Base-by-base conservation (phyloP, 2,329 filamentous ascomycete genomes). In the Alternaria triticina region DNA sequence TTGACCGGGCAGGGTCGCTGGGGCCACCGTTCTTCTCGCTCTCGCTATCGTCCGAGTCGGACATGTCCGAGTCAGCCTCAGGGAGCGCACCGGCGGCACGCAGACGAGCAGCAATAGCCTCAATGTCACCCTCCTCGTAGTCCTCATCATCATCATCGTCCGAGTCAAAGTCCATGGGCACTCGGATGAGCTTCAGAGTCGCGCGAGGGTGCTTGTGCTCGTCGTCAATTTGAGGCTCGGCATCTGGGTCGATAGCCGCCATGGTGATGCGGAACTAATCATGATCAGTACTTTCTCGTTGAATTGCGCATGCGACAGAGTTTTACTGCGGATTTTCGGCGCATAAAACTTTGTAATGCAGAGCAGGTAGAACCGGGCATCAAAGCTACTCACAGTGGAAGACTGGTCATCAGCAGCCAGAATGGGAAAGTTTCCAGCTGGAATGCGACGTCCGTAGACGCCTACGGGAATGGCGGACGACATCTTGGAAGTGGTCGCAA, bases 231-330 rank as follows among this genome's bases (percentile, higher is more conserved):
- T 82, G 79, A 25, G 82, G 77, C 70, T 89, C 86, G 74, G 92
- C 92, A 76, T 89, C 93, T 62, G 96, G 96, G 80, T 99, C 95
- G 80, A 99, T 91, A 70, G 96, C 96, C 76, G 96, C 96, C 96
- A 99, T 99, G 76, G 94, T 98, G 78, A 99, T 93, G 80, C 93
- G 93, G 84, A 97, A 96, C 94, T 97, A 76, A 15, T 43, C 13
- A 52, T 56, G 23, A 17, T 77, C 65, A 79, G 73, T 57, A 56
- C 28, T 28, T 28, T 46, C 12, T 50, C 13, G n/a, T 40, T 15
- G 15, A 25, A n/a, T 47, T 25, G 47, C 47, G 36, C 57, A 62
- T 64, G 61, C 61, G 57, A 59, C 45, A 30, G 50, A 43, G 54
- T 54, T 44, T 33, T 45, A 23, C n/a, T 12, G 22, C 13, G 11